phyloP scores from a whole-genome alignment of 306 rosid genomes.

The Dryas drummondii region DNA sequence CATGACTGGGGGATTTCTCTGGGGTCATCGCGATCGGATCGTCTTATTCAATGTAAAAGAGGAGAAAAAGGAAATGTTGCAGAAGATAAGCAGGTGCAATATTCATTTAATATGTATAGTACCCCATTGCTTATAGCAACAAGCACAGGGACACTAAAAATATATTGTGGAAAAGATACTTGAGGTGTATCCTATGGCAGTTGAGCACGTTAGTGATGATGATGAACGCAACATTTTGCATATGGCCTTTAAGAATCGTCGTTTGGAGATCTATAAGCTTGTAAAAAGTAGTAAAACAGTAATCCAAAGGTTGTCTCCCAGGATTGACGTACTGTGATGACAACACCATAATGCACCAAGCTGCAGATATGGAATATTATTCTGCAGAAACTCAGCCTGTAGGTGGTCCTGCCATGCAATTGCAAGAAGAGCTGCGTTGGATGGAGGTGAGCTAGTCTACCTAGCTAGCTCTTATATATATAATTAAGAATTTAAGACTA shows the following conservation, averaged over 20 bases:
- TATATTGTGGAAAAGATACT: constrained; percentile 38
- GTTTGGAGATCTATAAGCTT: constrained; percentile 10
- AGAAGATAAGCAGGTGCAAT: too few species aligned
- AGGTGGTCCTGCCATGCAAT: background rate
- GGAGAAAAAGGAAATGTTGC: too few species aligned
- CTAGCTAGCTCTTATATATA: too few species aligned
- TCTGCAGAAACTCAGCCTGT: background rate
- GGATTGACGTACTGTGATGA: background rate
- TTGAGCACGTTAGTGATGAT: background rate
- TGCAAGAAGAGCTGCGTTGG: constrained; percentile 8
- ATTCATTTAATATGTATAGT: background rate
- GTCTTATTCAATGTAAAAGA: too few species aligned
- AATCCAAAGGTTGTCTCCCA: background rate
- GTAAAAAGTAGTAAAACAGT: background rate
- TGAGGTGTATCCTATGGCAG: constrained; percentile 17
- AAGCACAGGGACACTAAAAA: constrained; percentile 35
- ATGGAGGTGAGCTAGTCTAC: constrained; percentile 6
- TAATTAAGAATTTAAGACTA: too few species aligned
- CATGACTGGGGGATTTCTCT: too few species aligned
- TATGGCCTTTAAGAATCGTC: constrained; percentile 31
- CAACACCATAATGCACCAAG: constrained; percentile 23
- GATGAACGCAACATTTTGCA: constrained; percentile 24
- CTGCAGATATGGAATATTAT: background rate
- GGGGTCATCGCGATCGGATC: too few species aligned
- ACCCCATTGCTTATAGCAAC: constrained; percentile 50